Conservation (phyloP, 1,284 basidiomycete species). For the Papiliotrema nemorosa region DNA sequence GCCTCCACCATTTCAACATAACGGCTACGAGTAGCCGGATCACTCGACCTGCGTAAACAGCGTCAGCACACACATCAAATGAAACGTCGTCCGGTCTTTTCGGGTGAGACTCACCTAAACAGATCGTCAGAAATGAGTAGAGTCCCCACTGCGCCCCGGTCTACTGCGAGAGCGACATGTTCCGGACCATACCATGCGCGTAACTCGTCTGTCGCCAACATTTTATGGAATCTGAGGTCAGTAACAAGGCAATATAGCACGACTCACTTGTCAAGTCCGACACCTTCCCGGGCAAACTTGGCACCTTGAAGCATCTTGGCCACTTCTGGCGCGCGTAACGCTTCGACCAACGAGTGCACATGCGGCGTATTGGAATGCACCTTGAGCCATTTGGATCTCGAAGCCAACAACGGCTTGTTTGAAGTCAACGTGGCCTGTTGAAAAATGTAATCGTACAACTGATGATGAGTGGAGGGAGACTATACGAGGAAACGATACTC, state of each 20-base stretch:
- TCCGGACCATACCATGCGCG: slow-evolving; percentile 98
- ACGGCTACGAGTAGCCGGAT: slow-evolving; percentile 69
- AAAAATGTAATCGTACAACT: slow-evolving; percentile 72
- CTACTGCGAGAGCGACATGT: slow-evolving; percentile 85
- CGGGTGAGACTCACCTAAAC: slow-evolving; percentile 82
- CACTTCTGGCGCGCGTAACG: slow-evolving; percentile 89
- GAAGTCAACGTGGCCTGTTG: slow-evolving; percentile 73
- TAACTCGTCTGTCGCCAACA: slow-evolving; percentile 89
- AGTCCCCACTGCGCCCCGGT: slow-evolving; percentile 90
- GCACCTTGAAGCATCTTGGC: slow-evolving; percentile 73
- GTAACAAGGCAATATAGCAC: background rate
- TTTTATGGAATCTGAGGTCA: slow-evolving; percentile 81
- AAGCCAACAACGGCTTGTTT: slow-evolving; percentile 76
- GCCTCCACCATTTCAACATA: slow-evolving; percentile 88
- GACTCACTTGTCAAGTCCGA: slow-evolving; percentile 77
- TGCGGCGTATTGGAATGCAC: slow-evolving; percentile 92
- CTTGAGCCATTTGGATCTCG: slow-evolving; percentile 79
- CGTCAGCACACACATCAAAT: background rate
- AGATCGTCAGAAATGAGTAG: slow-evolving; percentile 92
- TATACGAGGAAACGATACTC: slow-evolving; percentile 7
- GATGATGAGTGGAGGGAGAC: background rate
- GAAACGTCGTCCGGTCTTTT: no score
- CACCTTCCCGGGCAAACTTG: slow-evolving; percentile 93
- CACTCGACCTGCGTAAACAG: slow-evolving; percentile 58
- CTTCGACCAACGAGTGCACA: slow-evolving; percentile 92